These are phyloP conservation scores for Inga oerstediana DNA, from an alignment of 306 rosid species.

Conservation along the genomic window DNA sequence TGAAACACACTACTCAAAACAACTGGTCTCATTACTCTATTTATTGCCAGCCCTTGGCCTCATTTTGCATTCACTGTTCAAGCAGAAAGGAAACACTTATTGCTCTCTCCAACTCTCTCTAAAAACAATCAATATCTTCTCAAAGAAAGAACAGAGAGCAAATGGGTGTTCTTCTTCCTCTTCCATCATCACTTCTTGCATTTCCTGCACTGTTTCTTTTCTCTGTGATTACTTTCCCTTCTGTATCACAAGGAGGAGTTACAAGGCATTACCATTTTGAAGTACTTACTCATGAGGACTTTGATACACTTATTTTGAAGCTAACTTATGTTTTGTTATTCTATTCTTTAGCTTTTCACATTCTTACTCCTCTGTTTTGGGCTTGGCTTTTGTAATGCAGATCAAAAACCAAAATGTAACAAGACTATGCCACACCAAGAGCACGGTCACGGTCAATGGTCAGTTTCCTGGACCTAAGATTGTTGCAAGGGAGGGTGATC, in stretches of 20 bases:
- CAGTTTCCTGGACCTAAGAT: slow-evolving; percentile 78
- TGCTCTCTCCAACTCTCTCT: not conserved
- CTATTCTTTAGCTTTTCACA: not conserved
- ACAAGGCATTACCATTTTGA: slow-evolving; percentile 72
- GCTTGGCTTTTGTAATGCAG: slow-evolving; percentile 34
- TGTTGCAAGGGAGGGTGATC: slow-evolving; percentile 76
- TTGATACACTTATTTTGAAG: not conserved
- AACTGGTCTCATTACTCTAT: slow-evolving; percentile 33
- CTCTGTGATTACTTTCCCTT: slow-evolving; percentile 33
- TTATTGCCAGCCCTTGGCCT: slow-evolving; percentile 10
- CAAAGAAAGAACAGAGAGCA: not conserved
- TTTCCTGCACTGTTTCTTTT: slow-evolving; percentile 34
- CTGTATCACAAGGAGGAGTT: slow-evolving; percentile 45
- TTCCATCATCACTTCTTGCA: slow-evolving; percentile 21
- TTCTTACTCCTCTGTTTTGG: not conserved
- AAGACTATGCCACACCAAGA: slow-evolving; percentile 65
- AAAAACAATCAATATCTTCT: not conserved
- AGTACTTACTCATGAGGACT: slow-evolving; percentile 33
- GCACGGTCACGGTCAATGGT: slow-evolving; percentile 68
- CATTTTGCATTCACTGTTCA: slow-evolving; percentile 21
- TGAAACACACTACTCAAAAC: slow-evolving; percentile 34
- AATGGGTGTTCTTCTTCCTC: slow-evolving; percentile 39
- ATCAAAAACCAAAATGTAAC: slow-evolving; percentile 58
- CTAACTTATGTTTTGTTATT: not conserved
- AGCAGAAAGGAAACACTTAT: not conserved